A percentile compares a stretch with the other conserved stretches of the same genome.
Conservation (phyloP, 441 rosid species). For the Syzygium syzygioides region DNA sequence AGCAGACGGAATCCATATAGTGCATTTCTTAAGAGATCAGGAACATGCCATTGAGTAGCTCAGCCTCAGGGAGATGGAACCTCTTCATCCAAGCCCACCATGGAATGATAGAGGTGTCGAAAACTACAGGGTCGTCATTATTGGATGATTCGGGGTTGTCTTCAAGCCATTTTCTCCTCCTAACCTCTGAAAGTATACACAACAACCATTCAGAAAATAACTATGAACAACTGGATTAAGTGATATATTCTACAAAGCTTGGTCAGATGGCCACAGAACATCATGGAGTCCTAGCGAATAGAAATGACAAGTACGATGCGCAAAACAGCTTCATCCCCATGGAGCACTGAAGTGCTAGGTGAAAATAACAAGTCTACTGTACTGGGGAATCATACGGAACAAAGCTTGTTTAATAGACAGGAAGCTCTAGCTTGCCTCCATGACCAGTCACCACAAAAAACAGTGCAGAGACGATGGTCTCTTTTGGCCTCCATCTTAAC, state of each 20-base stretch:
- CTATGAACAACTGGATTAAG: background rate
- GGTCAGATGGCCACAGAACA: background rate
- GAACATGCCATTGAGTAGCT: constrained; percentile 70
- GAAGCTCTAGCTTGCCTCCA: background rate
- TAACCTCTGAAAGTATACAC: constrained; percentile 51
- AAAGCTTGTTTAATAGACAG: background rate
- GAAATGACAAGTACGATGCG: background rate
- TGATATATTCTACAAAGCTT: background rate
- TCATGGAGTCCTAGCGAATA: background rate
- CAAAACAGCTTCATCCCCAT: background rate
- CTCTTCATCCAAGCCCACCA: constrained; percentile 99
- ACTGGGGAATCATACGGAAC: background rate
- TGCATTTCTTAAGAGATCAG: background rate
- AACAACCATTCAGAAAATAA: background rate
- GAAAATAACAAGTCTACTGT: background rate
- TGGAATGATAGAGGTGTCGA: constrained; percentile 80
- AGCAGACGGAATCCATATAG: background rate
- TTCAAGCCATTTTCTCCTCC: constrained; percentile 84
- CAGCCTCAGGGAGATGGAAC: constrained; percentile 91
- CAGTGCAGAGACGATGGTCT: background rate
- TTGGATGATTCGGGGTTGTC: constrained; percentile 71
- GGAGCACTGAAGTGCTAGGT: background rate
- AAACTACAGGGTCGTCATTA: constrained; percentile 73
- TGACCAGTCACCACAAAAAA: background rate
- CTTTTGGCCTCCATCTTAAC: background rate